phyloP scores from a whole-genome alignment of 2,329 filamentous ascomycete genomes.

The Neofusicoccum kwambonambiense region DNA sequence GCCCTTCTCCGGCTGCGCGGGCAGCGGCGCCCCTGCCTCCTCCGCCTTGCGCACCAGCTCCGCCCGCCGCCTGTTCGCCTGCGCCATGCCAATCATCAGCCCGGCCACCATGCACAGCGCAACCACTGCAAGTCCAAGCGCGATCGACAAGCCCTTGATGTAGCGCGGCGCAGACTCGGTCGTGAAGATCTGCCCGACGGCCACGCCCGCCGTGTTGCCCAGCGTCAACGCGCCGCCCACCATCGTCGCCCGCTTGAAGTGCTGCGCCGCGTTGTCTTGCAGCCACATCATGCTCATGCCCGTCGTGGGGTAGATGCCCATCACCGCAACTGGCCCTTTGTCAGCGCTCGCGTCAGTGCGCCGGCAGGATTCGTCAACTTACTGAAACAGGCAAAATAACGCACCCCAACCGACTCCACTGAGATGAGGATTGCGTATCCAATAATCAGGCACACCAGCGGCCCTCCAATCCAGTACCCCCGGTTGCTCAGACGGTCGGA shows the following conservation, averaged over 20 bases:
- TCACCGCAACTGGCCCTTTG: slow-evolving; percentile 1
- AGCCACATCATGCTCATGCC: slow-evolving; percentile 19
- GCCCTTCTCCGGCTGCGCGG: slow-evolving; percentile 12
- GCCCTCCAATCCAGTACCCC: slow-evolving; percentile 14
- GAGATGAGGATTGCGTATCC: slow-evolving; percentile 17
- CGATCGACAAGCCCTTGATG: slow-evolving; percentile 18
- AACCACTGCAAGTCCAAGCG: slow-evolving; percentile 16
- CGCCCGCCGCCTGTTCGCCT: slow-evolving; percentile 14
- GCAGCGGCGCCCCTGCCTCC: slow-evolving; percentile 9
- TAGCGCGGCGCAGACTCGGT: slow-evolving; percentile 9
- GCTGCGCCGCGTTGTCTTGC: slow-evolving; percentile 17
- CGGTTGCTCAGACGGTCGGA: neutral
- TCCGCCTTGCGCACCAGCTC: slow-evolving; percentile 10
- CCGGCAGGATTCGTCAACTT: neutral
- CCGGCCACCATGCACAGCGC: slow-evolving; percentile 13
- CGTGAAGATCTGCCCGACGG: slow-evolving; percentile 18
- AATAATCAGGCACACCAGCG: slow-evolving; percentile 11
- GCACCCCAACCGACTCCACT: slow-evolving; percentile 9
- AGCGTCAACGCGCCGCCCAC: slow-evolving; percentile 17
- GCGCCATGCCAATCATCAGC: slow-evolving; percentile 15
- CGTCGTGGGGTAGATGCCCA: slow-evolving; percentile 15
- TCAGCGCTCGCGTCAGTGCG: neutral
- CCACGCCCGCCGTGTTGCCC: slow-evolving; percentile 17
- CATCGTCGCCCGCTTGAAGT: slow-evolving; percentile 17
- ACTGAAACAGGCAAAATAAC: slow-evolving; percentile 19